Evolutionary conservation across 805 yeast species (phyloP).

Genomic region (Wickerhamomyces canadensis): DNA sequence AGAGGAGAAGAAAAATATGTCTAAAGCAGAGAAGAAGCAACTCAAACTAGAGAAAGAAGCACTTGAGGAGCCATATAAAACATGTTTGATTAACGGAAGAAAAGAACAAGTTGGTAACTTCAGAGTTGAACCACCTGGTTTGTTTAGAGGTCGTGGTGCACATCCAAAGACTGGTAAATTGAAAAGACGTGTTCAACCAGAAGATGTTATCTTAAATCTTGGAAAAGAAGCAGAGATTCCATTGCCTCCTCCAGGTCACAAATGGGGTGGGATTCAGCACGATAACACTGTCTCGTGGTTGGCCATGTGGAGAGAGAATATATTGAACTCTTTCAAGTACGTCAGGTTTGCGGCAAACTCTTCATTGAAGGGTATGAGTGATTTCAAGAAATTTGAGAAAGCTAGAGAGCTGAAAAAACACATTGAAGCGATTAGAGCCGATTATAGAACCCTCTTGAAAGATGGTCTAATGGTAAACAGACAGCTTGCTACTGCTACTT

Average conservation of each 20-base stretch:
- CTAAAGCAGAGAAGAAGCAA: constrained; percentile 70
- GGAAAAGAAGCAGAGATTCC: constrained; percentile 72
- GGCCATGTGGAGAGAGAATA: constrained; percentile 96
- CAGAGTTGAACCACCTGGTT: constrained; percentile 92
- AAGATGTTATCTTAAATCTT: constrained; percentile 80
- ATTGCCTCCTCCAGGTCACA: constrained; percentile 77
- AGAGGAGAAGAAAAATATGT: constrained; percentile 64
- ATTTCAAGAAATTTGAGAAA: constrained; percentile 86
- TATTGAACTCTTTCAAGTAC: constrained; percentile 76
- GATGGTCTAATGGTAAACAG: constrained; percentile 77
- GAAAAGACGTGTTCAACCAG: constrained; percentile 83
- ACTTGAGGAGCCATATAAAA: constrained; percentile 74
- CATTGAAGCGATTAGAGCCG: constrained; percentile 66
- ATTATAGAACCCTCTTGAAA: constrained; percentile 65
- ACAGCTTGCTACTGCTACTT: constrained; percentile 91
- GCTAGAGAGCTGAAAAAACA: constrained; percentile 79
- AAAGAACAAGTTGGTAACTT: constrained; percentile 92
- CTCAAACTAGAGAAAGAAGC: constrained; percentile 68
- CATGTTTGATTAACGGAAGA: constrained; percentile 79
- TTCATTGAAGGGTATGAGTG: constrained; percentile 85
- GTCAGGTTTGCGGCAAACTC: constrained; percentile 90
- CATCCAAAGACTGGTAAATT: constrained; percentile 94
- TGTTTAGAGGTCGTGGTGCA: constrained; percentile 94
- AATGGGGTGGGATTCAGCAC: constrained; percentile 86
- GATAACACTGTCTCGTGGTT: constrained; percentile 93